Percentiles rank a stretch among this genome's conserved stretches.
Evolutionary conservation across 371 early-diverging fungal genomes (phyloP).

Genomic region (Coemansia sp.): DNA sequence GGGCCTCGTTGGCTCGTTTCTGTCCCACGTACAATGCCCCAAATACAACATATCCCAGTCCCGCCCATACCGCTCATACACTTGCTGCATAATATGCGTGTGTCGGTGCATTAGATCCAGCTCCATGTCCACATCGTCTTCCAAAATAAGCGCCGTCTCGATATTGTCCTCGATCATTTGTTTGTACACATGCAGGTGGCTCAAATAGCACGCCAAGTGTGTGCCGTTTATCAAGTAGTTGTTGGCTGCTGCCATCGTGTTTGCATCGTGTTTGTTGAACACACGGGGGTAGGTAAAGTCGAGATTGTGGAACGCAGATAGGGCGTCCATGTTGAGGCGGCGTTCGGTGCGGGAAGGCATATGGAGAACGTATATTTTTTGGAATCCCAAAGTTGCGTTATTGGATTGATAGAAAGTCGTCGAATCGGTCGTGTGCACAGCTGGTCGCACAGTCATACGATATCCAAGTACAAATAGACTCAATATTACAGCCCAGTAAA

Average conservation of each 20-base stretch:
- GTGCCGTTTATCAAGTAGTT: slow-evolving; percentile 26
- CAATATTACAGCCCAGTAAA: not conserved
- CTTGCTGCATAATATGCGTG: slow-evolving; percentile 12
- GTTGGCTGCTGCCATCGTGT: slow-evolving; percentile 2
- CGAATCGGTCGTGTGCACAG: not conserved
- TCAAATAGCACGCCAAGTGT: slow-evolving; percentile 44
- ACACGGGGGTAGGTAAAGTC: slow-evolving; percentile 18
- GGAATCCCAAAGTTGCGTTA: slow-evolving; percentile 33
- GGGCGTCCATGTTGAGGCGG: slow-evolving; percentile 25
- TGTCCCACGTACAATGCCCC: slow-evolving; percentile 36
- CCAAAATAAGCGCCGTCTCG: slow-evolving; percentile 38
- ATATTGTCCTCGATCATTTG: slow-evolving; percentile 16
- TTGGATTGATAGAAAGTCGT: not conserved
- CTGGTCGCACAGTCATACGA: not conserved
- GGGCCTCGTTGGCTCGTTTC: slow-evolving; percentile 7
- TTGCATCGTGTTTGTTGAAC: slow-evolving; percentile 2
- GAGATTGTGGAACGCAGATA: slow-evolving; percentile 21
- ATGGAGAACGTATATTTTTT: slow-evolving; percentile 36
- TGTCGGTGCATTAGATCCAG: slow-evolving; percentile 25
- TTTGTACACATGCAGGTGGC: slow-evolving; percentile 20
- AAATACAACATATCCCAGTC: slow-evolving; percentile 50
- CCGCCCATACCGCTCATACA: slow-evolving; percentile 1
- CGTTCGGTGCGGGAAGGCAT: slow-evolving; percentile 23
- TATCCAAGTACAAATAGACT: not conserved
- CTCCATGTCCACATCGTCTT: slow-evolving; percentile 44